A percentile compares a stretch with the other conserved stretches of the same genome.
Evolutionary conservation across 805 yeast species (phyloP).

Genomic region (Novakomyces olei): DNA sequence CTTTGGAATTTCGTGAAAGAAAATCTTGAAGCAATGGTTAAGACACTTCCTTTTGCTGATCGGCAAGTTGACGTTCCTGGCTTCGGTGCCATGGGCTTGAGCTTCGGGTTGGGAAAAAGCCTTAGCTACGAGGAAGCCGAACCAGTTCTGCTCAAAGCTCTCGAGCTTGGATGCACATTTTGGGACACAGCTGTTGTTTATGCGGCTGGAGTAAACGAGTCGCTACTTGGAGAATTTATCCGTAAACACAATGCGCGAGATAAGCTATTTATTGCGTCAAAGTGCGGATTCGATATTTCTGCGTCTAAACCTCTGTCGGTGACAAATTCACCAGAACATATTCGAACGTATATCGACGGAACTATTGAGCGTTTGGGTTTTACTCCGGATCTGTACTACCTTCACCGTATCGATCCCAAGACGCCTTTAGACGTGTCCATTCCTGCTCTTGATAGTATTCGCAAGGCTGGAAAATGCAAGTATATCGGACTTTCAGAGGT

Average conservation of each 20-base stretch:
- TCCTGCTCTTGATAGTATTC: slow-evolving; percentile 30
- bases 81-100: slow-evolving; percentile 5
- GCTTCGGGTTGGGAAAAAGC: too few species aligned
- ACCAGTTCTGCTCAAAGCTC: slow-evolving; percentile 1
- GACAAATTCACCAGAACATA: slow-evolving; percentile 8
- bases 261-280: slow-evolving; percentile 4
- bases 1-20: too few species aligned
- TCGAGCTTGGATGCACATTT: slow-evolving; percentile 5
- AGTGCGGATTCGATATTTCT: slow-evolving; percentile 5
- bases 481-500: slow-evolving; percentile 63
- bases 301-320: too few species aligned
- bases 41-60: too few species aligned
- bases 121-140: slow-evolving; percentile 15
- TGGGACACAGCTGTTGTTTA: slow-evolving; percentile 6
- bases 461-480: slow-evolving; percentile 41
- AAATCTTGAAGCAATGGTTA: too few species aligned
- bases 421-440: slow-evolving; percentile 39
- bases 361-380: slow-evolving; percentile 15
- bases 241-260: slow-evolving; percentile 4
- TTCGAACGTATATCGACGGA: slow-evolving; percentile 5
- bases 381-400: slow-evolving; percentile 40
- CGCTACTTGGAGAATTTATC: slow-evolving; percentile 4
- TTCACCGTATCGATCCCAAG: slow-evolving; percentile 43
- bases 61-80: too few species aligned
- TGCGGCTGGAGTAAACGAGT: slow-evolving; percentile 4